phyloP scores from a whole-genome alignment of 305 asterid species.

The Solanum hybrid region DNA sequence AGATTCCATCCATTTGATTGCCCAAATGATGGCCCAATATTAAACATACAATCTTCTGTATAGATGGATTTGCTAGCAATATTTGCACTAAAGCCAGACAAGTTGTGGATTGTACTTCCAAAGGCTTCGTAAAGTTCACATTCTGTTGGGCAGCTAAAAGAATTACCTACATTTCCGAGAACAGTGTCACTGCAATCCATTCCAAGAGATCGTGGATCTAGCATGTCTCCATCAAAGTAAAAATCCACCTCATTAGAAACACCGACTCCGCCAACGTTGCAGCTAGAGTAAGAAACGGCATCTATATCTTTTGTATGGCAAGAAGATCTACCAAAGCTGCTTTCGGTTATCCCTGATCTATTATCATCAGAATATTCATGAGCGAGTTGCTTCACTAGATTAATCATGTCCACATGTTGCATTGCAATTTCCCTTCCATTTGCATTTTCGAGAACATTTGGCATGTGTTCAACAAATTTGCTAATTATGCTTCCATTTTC shows the following conservation, averaged over 20 bases:
- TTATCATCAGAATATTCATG: constrained; percentile 29
- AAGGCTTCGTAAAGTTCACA: constrained; percentile 41
- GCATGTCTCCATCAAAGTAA: constrained; percentile 22
- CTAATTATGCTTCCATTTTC: constrained; percentile 20
- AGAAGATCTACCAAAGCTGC: constrained; percentile 14
- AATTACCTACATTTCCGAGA: constrained; percentile 17
- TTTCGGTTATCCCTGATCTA: constrained; percentile 21
- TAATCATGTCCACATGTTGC: constrained; percentile 21
- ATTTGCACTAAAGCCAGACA: constrained; percentile 22
- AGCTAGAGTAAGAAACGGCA: constrained; percentile 22
- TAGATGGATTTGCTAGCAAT: constrained; percentile 14
- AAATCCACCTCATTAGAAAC: constrained; percentile 25
- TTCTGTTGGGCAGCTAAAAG: constrained; percentile 31
- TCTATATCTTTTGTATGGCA: constrained; percentile 27
- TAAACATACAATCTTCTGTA: constrained; percentile 16
- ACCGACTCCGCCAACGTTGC: constrained; percentile 8
- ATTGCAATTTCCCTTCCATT: constrained; percentile 19
- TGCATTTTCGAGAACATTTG: constrained; percentile 17
- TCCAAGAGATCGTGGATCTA: constrained; percentile 11
- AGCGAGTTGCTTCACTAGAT: constrained; percentile 20
- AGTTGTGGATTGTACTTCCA: constrained; percentile 22
- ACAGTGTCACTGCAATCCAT: constrained; percentile 21
- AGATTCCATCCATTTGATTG: constrained; percentile 23
- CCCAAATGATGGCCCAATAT: constrained; percentile 17
- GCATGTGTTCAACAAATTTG: constrained; percentile 13